Base-by-base conservation (phyloP, 805 yeast species). In the Metschnikowia henanensis region DNA sequence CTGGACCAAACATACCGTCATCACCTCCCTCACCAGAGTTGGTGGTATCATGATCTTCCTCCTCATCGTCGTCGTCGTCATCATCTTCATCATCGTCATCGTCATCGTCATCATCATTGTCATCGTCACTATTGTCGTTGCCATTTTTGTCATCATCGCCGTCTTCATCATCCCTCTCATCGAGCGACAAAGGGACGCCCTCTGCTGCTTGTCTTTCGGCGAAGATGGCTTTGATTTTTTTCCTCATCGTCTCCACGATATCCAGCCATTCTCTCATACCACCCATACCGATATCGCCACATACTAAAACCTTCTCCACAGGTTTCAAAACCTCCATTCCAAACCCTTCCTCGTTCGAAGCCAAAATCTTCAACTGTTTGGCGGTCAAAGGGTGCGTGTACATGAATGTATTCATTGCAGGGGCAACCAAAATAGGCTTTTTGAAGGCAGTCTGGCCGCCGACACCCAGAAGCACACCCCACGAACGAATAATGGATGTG, bases 251-350 rank as follows among this genome's bases (percentile, higher is more conserved):
- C 45, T 72, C 76, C 19, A 72, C 77, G 20, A 71, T 57, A 26
- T 72, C 77, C 47, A 53, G 59, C 77, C 77, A 72, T 56, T 72
- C 77, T 39, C 76, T 56, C 77, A 72, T 72, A 6, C 77, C 77
- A 5, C 77, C 77, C 76, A 72, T 71, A 1, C 77, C 77, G 36
- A 72, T 72, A 49, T 72, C 77, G 5, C 77, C 77, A 57, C 77
- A 72, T 6, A 72, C 70, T 47, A 72, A 61, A 1, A 72, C 74
- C 51, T 72, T 72, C 41, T 72, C 77, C 8, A 72, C 75, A 13
- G 77, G 77, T 46, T 70, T 70, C 50, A 72, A 60, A 10, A 72
- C 56, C 45, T 72, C 76, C 40, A 70, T 61, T 9, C 75, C 75
- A 50, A 70, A 70, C 2, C 72, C 71, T 30, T 64, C 65, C 28